phyloP scores from a whole-genome alignment of 768 basidiomycete species.

The Tricholoma flavovirens region DNA sequence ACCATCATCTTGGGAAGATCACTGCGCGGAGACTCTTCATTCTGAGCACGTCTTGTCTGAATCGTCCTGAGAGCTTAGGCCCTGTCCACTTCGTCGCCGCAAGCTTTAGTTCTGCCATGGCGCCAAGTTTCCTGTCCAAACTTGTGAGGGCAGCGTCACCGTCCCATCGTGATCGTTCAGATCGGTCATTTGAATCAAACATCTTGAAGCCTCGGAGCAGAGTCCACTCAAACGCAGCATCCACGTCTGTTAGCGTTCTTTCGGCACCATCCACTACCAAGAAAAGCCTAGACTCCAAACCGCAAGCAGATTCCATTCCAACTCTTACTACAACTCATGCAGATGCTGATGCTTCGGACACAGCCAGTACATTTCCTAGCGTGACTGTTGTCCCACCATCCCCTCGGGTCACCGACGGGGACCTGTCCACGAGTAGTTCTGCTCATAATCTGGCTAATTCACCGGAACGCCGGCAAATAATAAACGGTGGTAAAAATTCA shows the following conservation, averaged over 20 bases:
- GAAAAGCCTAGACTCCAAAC: conserved; percentile 1
- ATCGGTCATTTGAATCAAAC: conserved; percentile 21
- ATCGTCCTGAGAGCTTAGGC: background rate
- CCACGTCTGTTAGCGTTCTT: conserved; percentile 7
- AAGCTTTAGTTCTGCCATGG: conserved; percentile 15
- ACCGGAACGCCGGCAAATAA: conserved; percentile 13
- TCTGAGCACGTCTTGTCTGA: background rate
- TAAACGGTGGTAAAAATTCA: conserved; percentile 1
- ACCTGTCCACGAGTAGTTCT: conserved; percentile 23
- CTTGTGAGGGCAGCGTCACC: conserved; percentile 28
- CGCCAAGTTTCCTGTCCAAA: conserved; percentile 34
- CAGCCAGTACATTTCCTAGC: conserved; percentile 32
- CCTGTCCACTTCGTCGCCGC: background rate
- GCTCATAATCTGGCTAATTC: conserved; percentile 14
- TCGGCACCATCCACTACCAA: conserved; percentile 1
- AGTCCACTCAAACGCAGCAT: conserved; percentile 15
- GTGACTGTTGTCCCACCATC: conserved; percentile 43
- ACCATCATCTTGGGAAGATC: background rate
- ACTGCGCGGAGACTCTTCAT: background rate
- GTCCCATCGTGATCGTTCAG: conserved; percentile 26
- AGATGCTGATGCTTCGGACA: conserved; percentile 18
- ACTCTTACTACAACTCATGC: conserved; percentile 19
- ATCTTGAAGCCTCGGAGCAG: conserved; percentile 16
- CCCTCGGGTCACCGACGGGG: conserved; percentile 25
- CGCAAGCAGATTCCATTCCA: conserved; percentile 8